Base-by-base conservation (phyloP, 208 protist species). In the Trypanosoma brucei region DNA sequence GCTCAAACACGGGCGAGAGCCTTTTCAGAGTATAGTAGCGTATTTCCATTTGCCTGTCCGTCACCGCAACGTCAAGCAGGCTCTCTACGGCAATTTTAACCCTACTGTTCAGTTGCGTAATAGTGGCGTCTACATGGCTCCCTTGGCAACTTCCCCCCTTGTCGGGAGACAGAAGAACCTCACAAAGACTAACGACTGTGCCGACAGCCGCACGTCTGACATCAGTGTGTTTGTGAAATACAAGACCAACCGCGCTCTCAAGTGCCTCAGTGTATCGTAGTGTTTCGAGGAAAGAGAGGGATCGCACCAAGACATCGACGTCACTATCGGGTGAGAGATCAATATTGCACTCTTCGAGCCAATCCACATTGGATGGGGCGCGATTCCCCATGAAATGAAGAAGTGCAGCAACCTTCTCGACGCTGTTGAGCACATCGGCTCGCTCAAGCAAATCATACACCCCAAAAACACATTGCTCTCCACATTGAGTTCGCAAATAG, bases 41-140 rank as follows among this genome's bases (percentile, higher is more conserved):
- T 14, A 95, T 62, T n/a, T 81, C 73, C 3, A 78, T 59, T 52
- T 86, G 75, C 2, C 78, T 68, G 55, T 95, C 89, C 3, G 81
- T 80, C 34, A 95, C 86, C 1, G 86, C 89, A 0, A 92, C 86
- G 55, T 95, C 89, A 2, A 95, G 69, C 42, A 95, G 70, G 4
- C 76, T 78, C 71, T 86, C 85, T 54, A 92, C 84, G 14, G 88
- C 79, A 52, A 78, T 67, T 44, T 68, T 83, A 31, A 95, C 84
- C 11, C 62, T 67, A 60, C 58, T 75, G 62, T 92, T 70, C 2
- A 91, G 63, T 34, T 56, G 40, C n/a, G 59, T 61, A 22, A 48
- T 60, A 13, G 42, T 3, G 3, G 44, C 49, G 2, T 51, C 3
- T 8, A 6, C 13, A 38, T 48, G 54, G 11, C 48, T 53, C 50